These are phyloP conservation scores for Clathrus columnatus DNA, from an alignment of 768 basidiomycete species.

Conservation along the genomic window DNA sequence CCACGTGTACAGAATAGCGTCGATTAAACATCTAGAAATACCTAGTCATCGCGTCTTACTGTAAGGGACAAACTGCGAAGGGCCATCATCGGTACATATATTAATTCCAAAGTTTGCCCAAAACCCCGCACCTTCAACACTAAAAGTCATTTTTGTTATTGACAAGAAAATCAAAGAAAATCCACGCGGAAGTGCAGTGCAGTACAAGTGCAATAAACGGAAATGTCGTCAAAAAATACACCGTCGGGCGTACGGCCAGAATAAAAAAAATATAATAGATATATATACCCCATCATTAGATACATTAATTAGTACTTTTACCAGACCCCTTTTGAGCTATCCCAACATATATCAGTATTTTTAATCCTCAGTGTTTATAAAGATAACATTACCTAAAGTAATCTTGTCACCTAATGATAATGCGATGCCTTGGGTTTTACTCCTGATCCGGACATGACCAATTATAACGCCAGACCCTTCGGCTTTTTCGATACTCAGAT, in stretches of 20 bases:
- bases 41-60: neutral
- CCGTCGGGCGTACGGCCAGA: neutral
- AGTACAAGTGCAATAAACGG: no score
- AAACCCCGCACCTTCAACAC: neutral
- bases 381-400: constrained; percentile 41
- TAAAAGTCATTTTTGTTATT: neutral
- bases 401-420: constrained; percentile 88
- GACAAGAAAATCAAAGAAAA: neutral
- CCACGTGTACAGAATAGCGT: neutral
- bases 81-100: neutral
- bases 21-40: neutral
- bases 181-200: neutral
- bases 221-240: no score
- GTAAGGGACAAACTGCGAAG: neutral
- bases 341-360: no score
- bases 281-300: neutral
- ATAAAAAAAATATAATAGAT: neutral
- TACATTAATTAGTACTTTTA: neutral
- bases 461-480: constrained; percentile 68
- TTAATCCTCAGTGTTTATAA: no score
- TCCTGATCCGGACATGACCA: constrained; percentile 92
- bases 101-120: neutral
- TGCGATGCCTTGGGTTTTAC: constrained; percentile 97
- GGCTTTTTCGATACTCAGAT: constrained; percentile 84
- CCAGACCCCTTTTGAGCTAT: constrained; percentile 16